Percentiles rank a stretch among this genome's conserved stretches.
phyloP scores from a whole-genome alignment of 495 filamentous ascomycete genomes.

The Talaromyces trachyspermus region DNA sequence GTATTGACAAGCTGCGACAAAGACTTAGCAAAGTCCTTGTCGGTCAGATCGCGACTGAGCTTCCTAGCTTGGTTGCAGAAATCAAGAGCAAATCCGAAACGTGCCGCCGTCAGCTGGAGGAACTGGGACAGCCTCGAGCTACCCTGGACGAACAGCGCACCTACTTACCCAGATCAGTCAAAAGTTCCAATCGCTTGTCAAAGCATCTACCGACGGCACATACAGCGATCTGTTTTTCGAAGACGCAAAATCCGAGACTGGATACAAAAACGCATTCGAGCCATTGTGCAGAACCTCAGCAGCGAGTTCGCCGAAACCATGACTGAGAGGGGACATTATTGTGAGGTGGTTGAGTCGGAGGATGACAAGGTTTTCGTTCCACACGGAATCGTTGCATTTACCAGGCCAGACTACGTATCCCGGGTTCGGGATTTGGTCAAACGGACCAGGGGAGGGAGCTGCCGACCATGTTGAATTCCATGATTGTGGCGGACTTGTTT shows the following conservation, averaged over 20 bases:
- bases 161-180: slow-evolving; percentile 48
- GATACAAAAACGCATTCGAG: slow-evolving; percentile 47
- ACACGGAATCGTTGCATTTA: slow-evolving; percentile 15
- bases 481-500: slow-evolving; percentile 45
- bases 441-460: slow-evolving; percentile 39
- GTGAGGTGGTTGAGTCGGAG: no score
- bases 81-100: slow-evolving; percentile 35
- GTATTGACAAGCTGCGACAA: slow-evolving; percentile 41
- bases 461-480: slow-evolving; percentile 44
- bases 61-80: slow-evolving; percentile 53
- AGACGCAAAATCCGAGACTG: slow-evolving; percentile 25
- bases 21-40: slow-evolving; percentile 52
- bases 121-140: slow-evolving; percentile 42
- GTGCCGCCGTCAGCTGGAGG: slow-evolving; percentile 26
- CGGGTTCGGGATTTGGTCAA: slow-evolving; percentile 32
- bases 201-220: slow-evolving; percentile 45
- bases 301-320: slow-evolving; percentile 44
- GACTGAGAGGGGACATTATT: no score
- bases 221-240: slow-evolving; percentile 53
- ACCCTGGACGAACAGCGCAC: slow-evolving; percentile 42
- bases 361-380: no score
- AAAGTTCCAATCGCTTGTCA: slow-evolving; percentile 39
- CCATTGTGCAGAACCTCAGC: slow-evolving; percentile 51
- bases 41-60: slow-evolving; percentile 45
- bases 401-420: slow-evolving; percentile 29